Conservation (phyloP, 2,329 filamentous ascomycete genomes). For the Cercospora nicotianae region DNA sequence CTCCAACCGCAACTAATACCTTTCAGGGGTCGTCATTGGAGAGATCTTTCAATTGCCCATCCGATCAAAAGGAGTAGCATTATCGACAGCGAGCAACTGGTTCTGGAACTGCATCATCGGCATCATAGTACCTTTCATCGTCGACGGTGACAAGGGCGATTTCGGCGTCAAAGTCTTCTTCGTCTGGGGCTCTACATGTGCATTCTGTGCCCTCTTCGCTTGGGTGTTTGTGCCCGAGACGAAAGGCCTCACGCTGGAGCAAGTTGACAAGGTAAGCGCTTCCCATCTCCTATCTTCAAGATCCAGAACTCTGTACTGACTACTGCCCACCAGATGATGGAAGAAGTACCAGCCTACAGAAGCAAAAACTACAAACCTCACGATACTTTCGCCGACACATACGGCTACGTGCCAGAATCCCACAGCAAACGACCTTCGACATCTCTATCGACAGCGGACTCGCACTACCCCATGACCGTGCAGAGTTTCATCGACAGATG, state of each 20-base stretch:
- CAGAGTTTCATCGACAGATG: conserved; percentile 25
- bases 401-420: conserved; percentile 13
- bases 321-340: conserved; percentile 43
- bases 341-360: conserved; percentile 48
- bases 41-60: conserved; percentile 79
- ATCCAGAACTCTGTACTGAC: not conserved
- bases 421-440: conserved; percentile 3
- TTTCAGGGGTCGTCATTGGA: conserved; percentile 61
- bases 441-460: not conserved
- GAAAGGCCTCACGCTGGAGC: conserved; percentile 43
- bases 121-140: conserved; percentile 73
- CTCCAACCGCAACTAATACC: not conserved
- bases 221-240: conserved; percentile 44
- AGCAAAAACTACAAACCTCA: conserved; percentile 36
- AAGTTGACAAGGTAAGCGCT: conserved; percentile 20
- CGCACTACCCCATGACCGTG: conserved; percentile 11
- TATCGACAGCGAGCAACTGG: conserved; percentile 79
- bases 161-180: conserved; percentile 51
- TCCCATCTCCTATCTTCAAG: not conserved
- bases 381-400: conserved; percentile 35
- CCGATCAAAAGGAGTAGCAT: conserved; percentile 61
- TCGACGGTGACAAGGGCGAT: conserved; percentile 58
- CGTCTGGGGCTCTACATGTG: conserved; percentile 45
- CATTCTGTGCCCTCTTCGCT: conserved; percentile 38
- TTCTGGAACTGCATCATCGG: conserved; percentile 52